Conservation (phyloP, 176 grass and related monocot genomes). For the Chrysopogon serrulatus region DNA sequence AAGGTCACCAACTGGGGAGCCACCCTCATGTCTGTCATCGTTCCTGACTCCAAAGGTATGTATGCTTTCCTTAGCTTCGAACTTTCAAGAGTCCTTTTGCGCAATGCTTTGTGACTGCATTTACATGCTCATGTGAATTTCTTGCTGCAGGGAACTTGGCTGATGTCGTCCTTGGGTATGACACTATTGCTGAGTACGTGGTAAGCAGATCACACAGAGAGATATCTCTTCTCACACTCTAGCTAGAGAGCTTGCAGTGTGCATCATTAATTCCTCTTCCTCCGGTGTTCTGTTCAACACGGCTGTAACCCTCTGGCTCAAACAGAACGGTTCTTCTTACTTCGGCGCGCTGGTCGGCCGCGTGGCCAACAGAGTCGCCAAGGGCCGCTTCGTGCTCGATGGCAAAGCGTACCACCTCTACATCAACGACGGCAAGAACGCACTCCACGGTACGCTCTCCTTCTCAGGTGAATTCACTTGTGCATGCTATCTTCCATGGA, state of each 20-base stretch:
- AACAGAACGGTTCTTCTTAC: conserved; percentile 60
- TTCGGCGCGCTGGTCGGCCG: conserved; percentile 77
- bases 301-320: not conserved
- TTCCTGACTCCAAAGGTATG: conserved; percentile 43
- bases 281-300: not conserved
- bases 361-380: conserved; percentile 73
- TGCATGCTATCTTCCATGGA: no score
- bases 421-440: conserved; percentile 61
- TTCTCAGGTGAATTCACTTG: no score
- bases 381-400: conserved; percentile 49
- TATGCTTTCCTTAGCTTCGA: no score
- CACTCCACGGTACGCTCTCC: conserved; percentile 47
- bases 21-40: conserved; percentile 56
- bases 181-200: conserved; percentile 67
- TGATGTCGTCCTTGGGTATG: conserved; percentile 80
- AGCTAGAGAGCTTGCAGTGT: not conserved
- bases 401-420: conserved; percentile 47
- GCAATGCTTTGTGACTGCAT: not conserved
- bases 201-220: conserved; percentile 53
- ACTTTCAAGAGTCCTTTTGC: no score
- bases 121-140: not conserved
- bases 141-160: conserved; percentile 47
- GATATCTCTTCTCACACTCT: not conserved
- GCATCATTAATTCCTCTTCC: not conserved
- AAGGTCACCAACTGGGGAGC: conserved; percentile 86